Conservation (phyloP, 2,329 filamentous ascomycete genomes). For the Dothideomycetidae sp. region DNA sequence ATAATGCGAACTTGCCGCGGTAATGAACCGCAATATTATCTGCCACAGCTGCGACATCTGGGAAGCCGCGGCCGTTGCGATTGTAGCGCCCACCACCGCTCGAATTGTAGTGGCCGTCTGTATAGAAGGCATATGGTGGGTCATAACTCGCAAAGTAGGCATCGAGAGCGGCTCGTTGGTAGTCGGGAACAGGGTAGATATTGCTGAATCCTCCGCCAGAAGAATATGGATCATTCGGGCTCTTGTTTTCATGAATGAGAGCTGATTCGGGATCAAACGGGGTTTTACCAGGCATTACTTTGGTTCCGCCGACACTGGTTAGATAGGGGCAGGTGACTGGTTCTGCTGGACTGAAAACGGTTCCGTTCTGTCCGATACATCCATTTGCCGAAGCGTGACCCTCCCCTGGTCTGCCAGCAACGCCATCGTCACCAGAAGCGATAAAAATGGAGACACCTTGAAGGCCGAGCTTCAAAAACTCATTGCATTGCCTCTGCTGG, state of each 20-base stretch:
- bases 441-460: slow-evolving; percentile 36
- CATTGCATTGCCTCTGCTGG: slow-evolving; percentile 33
- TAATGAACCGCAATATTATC: slow-evolving; percentile 16
- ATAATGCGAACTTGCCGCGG: slow-evolving; percentile 22
- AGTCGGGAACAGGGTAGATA: slow-evolving; percentile 22
- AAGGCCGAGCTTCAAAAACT: slow-evolving; percentile 36
- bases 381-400: slow-evolving; percentile 20
- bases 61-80: slow-evolving; percentile 18
- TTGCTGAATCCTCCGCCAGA: slow-evolving; percentile 28
- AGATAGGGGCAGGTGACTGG: slow-evolving; percentile 20
- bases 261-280: slow-evolving; percentile 26
- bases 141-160: slow-evolving; percentile 21
- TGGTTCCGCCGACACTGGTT: slow-evolving; percentile 18
- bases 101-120: slow-evolving; percentile 14
- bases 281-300: slow-evolving; percentile 15
- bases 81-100: slow-evolving; percentile 18
- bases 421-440: slow-evolving; percentile 35
- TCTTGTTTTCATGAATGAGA: no score
- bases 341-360: slow-evolving; percentile 17
- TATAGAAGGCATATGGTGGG: slow-evolving; percentile 16
- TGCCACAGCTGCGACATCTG: slow-evolving; percentile 27
- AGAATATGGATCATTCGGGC: slow-evolving; percentile 28
- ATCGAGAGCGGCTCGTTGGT: slow-evolving; percentile 25
- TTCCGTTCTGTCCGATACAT: slow-evolving; percentile 16
- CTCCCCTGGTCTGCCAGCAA: slow-evolving; percentile 14